Conservation (phyloP, 78 protist species). For the slime mould (Dictyostelium discoideum) region dicty_2.7 NC_007088.5:6909501-6910000, state of each 20-base stretch:
- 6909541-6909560: background rate
- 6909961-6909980: slow-evolving; percentile 70
- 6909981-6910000: slow-evolving; percentile 36
- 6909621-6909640: slow-evolving; percentile 82
- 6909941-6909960: slow-evolving; percentile 78
- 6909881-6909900: background rate
- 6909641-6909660: slow-evolving; percentile 60
- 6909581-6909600: slow-evolving; percentile 73
- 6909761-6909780: slow-evolving; percentile 78
- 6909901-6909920: slow-evolving; percentile 9
- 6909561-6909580: slow-evolving; percentile 78
- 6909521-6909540: slow-evolving; percentile 58
- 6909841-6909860: background rate
- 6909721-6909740: slow-evolving; percentile 82
- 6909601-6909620: slow-evolving; percentile 86
- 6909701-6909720: slow-evolving; percentile 64
- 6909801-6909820: slow-evolving; percentile 75
- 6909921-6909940: slow-evolving; percentile 77
- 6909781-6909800: slow-evolving; percentile 85
- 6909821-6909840: slow-evolving; percentile 34
- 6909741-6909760: slow-evolving; percentile 72
- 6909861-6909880: background rate
- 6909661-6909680: slow-evolving; percentile 82
- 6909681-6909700: slow-evolving; percentile 77
- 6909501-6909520: slow-evolving; percentile 80